Evolutionary conservation across 2,329 filamentous ascomycete species (phyloP).

Genomic region (Colletotrichum salicis): DNA sequence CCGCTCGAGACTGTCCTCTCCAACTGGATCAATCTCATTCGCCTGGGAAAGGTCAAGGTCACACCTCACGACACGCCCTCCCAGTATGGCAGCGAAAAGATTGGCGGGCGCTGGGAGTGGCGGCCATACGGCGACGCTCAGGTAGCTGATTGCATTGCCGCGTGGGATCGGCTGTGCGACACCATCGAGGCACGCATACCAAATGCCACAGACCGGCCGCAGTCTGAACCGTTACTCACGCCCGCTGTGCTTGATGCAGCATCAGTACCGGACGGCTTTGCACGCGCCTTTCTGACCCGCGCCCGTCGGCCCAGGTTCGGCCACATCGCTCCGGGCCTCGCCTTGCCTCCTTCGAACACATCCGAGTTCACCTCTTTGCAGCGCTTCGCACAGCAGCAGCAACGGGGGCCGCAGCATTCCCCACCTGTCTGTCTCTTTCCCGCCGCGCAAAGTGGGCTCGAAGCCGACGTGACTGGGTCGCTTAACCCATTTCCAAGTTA

Average conservation of each 20-base stretch:
- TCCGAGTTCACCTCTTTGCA: background rate
- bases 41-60: constrained; percentile 40
- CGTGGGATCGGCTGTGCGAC: constrained; percentile 40
- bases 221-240: background rate
- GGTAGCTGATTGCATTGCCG: constrained; percentile 38
- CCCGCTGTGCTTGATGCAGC: background rate
- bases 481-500: constrained; percentile 3
- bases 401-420: constrained; percentile 11
- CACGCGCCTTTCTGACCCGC: background rate
- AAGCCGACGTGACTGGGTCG: constrained; percentile 11
- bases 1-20: constrained; percentile 43
- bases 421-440: constrained; percentile 44
- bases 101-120: constrained; percentile 46
- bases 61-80: constrained; percentile 36
- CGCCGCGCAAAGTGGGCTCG: constrained; percentile 19
- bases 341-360: background rate
- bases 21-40: constrained; percentile 41
- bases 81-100: constrained; percentile 37
- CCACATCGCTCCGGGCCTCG: background rate
- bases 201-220: background rate
- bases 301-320: background rate
- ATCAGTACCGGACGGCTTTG: background rate
- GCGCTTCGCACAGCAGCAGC: background rate
- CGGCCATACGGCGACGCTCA: constrained; percentile 44
- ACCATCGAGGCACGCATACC: constrained; percentile 40